phyloP scores from a whole-genome alignment of 2,329 filamentous ascomycete species.

The Penicillium sumatraense region DNA sequence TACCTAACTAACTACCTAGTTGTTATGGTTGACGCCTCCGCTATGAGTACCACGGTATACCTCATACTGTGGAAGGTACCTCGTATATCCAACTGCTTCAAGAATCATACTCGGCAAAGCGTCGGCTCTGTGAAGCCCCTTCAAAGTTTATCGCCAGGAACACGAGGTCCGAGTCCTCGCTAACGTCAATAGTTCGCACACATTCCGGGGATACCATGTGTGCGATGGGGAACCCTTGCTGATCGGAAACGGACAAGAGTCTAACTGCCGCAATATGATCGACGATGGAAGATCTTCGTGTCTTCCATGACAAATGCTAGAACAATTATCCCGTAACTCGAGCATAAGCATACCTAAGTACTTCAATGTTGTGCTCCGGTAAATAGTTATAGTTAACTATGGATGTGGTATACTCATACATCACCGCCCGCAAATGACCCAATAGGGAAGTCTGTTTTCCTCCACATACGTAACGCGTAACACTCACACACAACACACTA shows the following conservation, averaged over 20 bases:
- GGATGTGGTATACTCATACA: not conserved
- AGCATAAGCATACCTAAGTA: not conserved
- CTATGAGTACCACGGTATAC: too few species aligned
- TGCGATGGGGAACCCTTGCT: not conserved
- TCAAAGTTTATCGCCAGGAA: constrained; percentile 14
- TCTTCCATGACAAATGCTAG: not conserved
- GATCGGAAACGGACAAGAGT: not conserved
- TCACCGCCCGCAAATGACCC: not conserved
- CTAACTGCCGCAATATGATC: not conserved
- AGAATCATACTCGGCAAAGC: not conserved
- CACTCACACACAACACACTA: not conserved
- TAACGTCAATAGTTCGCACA: constrained; percentile 14
- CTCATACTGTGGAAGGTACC: too few species aligned
- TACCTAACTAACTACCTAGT: too few species aligned
- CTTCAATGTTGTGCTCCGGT: too few species aligned
- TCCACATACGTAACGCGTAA: not conserved
- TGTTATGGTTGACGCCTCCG: too few species aligned
- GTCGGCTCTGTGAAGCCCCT: not conserved
- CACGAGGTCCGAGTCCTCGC: constrained; percentile 18
- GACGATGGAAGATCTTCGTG: not conserved
- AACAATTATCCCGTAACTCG: not conserved
- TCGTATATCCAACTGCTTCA: too few species aligned
- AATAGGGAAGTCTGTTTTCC: not conserved
- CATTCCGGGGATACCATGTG: constrained; percentile 11
- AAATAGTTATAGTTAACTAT: not conserved